Evolutionary conservation across 495 filamentous ascomycete species (phyloP).

Genomic region (Tuber indicum): DNA sequence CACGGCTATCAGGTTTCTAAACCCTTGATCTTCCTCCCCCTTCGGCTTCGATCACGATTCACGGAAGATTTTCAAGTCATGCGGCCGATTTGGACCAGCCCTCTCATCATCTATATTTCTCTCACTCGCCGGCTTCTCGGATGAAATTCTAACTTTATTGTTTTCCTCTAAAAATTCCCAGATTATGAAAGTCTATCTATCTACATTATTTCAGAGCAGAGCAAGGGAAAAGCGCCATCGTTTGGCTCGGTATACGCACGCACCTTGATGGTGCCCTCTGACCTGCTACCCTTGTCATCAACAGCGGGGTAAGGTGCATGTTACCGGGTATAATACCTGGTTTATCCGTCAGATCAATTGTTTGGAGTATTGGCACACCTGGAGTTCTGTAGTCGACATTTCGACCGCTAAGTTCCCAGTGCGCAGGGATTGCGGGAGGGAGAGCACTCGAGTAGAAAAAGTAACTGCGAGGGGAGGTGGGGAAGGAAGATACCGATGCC

Average conservation of each 20-base stretch:
- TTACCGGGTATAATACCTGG: conserved; percentile 1
- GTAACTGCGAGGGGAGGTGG: neutral
- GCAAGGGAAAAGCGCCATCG: conserved; percentile 3
- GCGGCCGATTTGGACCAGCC: neutral
- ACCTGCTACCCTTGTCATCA: neutral
- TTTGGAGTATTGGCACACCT: neutral
- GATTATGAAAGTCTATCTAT: neutral
- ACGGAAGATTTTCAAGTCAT: neutral
- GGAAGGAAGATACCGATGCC: neutral
- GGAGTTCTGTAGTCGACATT: no score
- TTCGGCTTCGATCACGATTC: conserved; percentile 3
- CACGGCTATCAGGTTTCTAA: neutral
- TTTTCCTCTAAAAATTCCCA: neutral
- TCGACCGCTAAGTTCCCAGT: neutral
- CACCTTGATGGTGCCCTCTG: neutral
- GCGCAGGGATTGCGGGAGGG: neutral
- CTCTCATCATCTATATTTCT: neutral
- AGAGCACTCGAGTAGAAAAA: neutral
- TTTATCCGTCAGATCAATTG: neutral
- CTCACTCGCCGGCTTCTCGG: neutral
- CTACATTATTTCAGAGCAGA: neutral
- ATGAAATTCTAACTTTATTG: neutral
- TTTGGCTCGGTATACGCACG: neutral
- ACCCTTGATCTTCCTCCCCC: neutral
- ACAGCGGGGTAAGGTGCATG: neutral